phyloP scores from a whole-genome alignment of 257 asterid species.

The Phtheirospermum japonicum region DNA sequence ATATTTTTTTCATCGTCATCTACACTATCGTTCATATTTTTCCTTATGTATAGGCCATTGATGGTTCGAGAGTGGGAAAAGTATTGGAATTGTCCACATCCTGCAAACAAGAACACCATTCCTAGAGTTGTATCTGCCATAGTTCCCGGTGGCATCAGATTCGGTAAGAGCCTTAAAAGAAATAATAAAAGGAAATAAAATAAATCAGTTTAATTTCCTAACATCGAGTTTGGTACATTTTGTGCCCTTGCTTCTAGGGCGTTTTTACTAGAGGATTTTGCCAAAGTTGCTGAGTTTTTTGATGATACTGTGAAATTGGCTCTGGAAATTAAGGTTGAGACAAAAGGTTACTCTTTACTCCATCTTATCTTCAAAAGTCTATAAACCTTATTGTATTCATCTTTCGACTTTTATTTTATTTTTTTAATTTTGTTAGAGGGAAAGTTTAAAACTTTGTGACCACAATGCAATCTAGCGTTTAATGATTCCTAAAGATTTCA shows the following conservation, averaged over 20 bases:
- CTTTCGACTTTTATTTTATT: too few relatives aligned
- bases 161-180: constrained; percentile 37
- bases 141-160: constrained; percentile 80
- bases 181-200: too few relatives aligned
- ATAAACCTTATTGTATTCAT: not conserved
- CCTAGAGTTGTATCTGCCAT: constrained; percentile 79
- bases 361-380: not conserved
- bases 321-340: constrained; percentile 37
- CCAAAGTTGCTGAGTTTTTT: constrained; percentile 32
- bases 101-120: constrained; percentile 68
- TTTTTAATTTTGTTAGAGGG: constrained; percentile 33
- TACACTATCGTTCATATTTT: too few relatives aligned
- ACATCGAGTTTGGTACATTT: not conserved
- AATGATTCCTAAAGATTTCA: too few relatives aligned
- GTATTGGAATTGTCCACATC: constrained; percentile 63
- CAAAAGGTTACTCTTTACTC: constrained; percentile 38
- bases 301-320: constrained; percentile 52
- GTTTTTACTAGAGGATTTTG: constrained; percentile 57
- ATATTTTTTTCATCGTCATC: too few relatives aligned
- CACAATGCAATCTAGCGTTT: constrained; percentile 41
- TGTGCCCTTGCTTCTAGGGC: constrained; percentile 65
- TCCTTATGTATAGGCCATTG: constrained; percentile 44
- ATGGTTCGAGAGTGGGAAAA: constrained; percentile 68
- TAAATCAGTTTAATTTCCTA: not conserved
- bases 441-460: constrained; percentile 60